Evolutionary conservation across 148 eudicot species (phyloP).

Genomic region (Dysphania ambrosioides): DNA sequence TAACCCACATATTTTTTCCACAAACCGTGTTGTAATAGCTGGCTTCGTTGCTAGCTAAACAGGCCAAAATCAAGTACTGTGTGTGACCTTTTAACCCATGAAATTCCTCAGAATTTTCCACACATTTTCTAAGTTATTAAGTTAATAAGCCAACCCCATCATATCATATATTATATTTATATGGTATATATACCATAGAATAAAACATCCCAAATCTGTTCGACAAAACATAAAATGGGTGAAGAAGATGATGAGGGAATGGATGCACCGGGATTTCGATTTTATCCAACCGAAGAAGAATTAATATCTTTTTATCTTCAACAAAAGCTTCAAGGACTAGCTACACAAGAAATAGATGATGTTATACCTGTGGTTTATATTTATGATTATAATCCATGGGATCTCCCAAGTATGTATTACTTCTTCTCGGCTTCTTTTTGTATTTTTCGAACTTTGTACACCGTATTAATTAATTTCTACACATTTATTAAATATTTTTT

Average conservation of each 20-base stretch:
- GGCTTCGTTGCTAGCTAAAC: too few relatives aligned
- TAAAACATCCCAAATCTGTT: too few relatives aligned
- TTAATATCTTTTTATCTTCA: constrained; percentile 44
- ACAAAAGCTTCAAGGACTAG: constrained; percentile 33
- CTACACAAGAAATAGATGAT: constrained; percentile 27
- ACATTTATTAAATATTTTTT: too few relatives aligned
- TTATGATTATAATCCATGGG: constrained; percentile 49
- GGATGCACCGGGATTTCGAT: constrained; percentile 41
- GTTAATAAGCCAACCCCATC: too few relatives aligned
- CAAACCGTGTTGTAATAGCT: too few relatives aligned
- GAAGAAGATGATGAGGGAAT: neutral
- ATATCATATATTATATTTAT: too few relatives aligned
- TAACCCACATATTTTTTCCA: too few relatives aligned
- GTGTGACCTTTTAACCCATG: neutral
- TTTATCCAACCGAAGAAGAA: constrained; percentile 63
- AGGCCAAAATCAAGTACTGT: too few relatives aligned
- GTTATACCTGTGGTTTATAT: constrained; percentile 48
- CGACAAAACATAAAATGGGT: neutral
- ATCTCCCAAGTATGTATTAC: constrained; percentile 43
- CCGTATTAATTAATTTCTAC: too few relatives aligned
- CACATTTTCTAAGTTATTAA: neutral
- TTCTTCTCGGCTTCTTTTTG: too few relatives aligned
- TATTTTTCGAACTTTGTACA: too few relatives aligned
- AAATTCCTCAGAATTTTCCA: neutral
- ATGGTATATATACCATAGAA: too few relatives aligned